A percentile compares a stretch with the other conserved stretches of the same genome.
phyloP scores from a whole-genome alignment of 1,284 basidiomycete species.

The Heterobasidion occidentale region DNA sequence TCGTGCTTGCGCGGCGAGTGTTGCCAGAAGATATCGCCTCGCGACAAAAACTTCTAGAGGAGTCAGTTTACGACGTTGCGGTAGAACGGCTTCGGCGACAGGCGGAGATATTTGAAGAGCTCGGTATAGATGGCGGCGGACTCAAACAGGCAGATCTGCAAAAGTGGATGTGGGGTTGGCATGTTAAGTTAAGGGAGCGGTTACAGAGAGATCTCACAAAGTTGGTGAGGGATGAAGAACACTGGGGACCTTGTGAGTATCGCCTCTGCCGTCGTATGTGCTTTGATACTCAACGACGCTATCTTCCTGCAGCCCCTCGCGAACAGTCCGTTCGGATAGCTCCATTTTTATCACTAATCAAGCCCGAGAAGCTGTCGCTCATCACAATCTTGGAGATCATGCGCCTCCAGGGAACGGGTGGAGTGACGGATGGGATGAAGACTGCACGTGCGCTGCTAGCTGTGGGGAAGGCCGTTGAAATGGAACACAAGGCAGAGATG shows the following conservation, averaged over 20 bases:
- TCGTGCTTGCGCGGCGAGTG: conserved; percentile 54
- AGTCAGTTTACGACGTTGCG: conserved; percentile 81
- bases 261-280: background rate
- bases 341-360: conserved; percentile 73
- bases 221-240: conserved; percentile 35
- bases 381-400: conserved; percentile 90
- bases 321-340: conserved; percentile 20
- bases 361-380: conserved; percentile 76
- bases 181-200: conserved; percentile 49
- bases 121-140: conserved; percentile 43
- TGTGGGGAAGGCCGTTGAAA: conserved; percentile 83
- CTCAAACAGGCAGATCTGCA: conserved; percentile 56
- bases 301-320: background rate
- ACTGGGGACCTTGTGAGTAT: conserved; percentile 11
- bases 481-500: conserved; percentile 82
- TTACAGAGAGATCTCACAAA: conserved; percentile 50
- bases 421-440: conserved; percentile 85
- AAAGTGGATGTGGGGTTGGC: conserved; percentile 87
- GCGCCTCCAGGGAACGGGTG: conserved; percentile 74
- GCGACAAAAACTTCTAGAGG: conserved; percentile 79
- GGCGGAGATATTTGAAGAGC: conserved; percentile 47
- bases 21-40: conserved; percentile 60
- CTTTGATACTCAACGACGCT: background rate
- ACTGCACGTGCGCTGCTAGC: conserved; percentile 78
- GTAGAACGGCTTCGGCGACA: conserved; percentile 66